These are phyloP conservation scores for Picea sitchensis DNA, from an alignment of 75 land plant species.

Conservation along the genomic window DNA sequence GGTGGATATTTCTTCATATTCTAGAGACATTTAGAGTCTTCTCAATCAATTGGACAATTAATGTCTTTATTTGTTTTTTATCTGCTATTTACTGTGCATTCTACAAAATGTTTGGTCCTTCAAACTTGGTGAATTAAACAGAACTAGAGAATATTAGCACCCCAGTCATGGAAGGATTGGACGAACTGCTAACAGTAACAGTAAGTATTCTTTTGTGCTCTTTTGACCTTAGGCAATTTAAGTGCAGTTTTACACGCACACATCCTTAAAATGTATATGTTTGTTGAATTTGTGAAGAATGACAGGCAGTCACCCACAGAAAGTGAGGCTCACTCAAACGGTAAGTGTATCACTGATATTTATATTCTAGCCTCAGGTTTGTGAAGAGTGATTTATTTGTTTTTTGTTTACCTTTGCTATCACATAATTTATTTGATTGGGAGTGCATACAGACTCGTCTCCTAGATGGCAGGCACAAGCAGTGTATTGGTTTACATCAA, in stretches of 20 bases:
- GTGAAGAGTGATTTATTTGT: not conserved
- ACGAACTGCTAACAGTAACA: conserved; percentile 52
- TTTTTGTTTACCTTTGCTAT: not conserved
- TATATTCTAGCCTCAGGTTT: not conserved
- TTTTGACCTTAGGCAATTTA: not conserved
- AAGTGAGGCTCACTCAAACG: conserved; percentile 9
- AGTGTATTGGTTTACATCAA: not conserved
- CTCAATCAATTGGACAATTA: not conserved
- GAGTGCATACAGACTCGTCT: not conserved
- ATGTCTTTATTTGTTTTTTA: not conserved
- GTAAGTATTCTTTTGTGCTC: not conserved
- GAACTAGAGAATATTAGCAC: conserved; percentile 59
- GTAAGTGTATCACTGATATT: not conserved
- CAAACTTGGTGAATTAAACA: conserved; percentile 20
- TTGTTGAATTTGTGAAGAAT: conserved; percentile 24
- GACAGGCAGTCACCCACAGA: conserved; percentile 21
- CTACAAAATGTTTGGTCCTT: not conserved
- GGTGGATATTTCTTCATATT: conserved; percentile 16
- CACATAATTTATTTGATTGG: not conserved
- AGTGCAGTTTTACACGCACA: not conserved
- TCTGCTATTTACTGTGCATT: not conserved
- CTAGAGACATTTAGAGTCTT: not conserved
- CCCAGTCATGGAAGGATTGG: conserved; percentile 90
- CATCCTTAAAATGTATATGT: not conserved
- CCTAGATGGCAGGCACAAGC: not conserved